Evolutionary conservation across 1,139 yeast species (phyloP), one percentile per base, ranked within the genome.

Genomic region (Hyphopichia buzzinii): DNA sequence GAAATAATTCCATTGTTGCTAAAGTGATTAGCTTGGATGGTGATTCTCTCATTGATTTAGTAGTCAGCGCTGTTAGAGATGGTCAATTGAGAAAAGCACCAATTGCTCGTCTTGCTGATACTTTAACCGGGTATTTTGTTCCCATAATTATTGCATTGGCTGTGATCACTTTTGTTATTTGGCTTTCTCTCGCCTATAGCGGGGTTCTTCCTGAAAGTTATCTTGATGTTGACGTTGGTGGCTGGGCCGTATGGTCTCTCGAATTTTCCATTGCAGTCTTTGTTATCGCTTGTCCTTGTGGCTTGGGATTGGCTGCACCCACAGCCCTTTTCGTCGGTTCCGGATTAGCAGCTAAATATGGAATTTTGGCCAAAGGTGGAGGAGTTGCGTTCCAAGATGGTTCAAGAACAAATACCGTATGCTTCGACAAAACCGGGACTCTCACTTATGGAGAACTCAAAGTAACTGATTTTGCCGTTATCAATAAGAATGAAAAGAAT

Each of bases 361-460:
- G 94, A n/a, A 80, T 84, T 33, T 63, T 84, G 33, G 89, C 85
- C 2, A 74, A 82, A 49, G 92, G 92, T 24, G 94, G 94, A 10
- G 94, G 94, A 31, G 81, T 79, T 35, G 89, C 92, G 1, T 84
- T 84, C 52, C 90, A 84, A 57, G 88, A 84, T 50, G 90, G 84
- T 2, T 76, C 89, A 2, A 66, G 64, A 22, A 65, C 81, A 24
- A 75, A 77, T 39, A 73, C 81, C 31, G 75, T 84, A 11, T 84
- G 90, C 48, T 84, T 84, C 56, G 94, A 84, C 57, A 84, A 84
- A 48, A 84, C 94, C 0, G 94, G 94, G 1, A 84, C 94, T 0
- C 62, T 84, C 42, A 84, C 94, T 0, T 80, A 78, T 16, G 86
- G 86, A 1, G 77, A 77, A 25, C 71, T 81, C 33, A 61, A 62